A percentile compares a stretch with the other conserved stretches of the same genome.
Conservation (phyloP, 2,329 filamentous ascomycete genomes). For the Erysiphe neolycopersici region DNA sequence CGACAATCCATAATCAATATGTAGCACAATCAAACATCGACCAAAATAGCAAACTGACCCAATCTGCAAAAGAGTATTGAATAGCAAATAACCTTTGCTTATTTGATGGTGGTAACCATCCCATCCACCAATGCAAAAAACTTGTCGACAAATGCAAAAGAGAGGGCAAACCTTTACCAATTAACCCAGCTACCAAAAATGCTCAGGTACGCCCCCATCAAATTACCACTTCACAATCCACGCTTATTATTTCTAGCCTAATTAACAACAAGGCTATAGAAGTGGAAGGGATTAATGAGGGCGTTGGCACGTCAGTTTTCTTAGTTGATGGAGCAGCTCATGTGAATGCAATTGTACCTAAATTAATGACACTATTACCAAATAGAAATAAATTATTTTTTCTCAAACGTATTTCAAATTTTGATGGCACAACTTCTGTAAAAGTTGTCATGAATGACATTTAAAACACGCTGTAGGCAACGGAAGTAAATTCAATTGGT, state of each 20-base stretch:
- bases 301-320: no score
- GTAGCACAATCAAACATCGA: neutral
- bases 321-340: no score
- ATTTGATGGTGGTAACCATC: neutral
- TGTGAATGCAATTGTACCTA: no score
- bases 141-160: neutral
- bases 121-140: neutral
- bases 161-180: neutral
- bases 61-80: neutral
- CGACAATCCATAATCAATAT: neutral
- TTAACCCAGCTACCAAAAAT: neutral
- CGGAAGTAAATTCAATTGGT: no score
- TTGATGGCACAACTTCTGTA: neutral
- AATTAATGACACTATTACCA: no score
- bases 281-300: no score
- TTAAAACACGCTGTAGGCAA: no score
- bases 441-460: no score
- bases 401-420: neutral
- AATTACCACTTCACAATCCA: neutral
- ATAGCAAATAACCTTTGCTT: neutral
- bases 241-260: no score
- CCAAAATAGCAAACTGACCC: neutral
- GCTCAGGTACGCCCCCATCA: neutral
- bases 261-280: no score
- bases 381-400: neutral